phyloP scores from a whole-genome alignment of 176 grass and related monocot genomes.

The Rhipidocladum racemiflorum region DNA sequence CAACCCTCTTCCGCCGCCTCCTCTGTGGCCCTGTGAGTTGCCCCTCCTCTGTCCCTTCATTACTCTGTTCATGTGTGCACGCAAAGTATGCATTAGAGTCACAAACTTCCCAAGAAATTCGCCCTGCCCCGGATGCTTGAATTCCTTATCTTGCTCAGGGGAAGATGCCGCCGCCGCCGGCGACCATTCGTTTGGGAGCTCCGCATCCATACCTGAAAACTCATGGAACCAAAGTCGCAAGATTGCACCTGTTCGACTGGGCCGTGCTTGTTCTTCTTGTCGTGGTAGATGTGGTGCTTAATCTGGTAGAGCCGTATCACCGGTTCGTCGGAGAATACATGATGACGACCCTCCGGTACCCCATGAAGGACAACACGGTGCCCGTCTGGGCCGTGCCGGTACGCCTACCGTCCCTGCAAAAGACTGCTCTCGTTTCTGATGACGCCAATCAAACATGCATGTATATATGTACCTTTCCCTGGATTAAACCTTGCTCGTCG shows the following conservation, averaged over 20 bases:
- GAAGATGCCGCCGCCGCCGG: conserved; percentile 20
- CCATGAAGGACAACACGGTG: conserved; percentile 66
- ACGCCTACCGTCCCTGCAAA: neutral
- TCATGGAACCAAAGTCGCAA: conserved; percentile 31
- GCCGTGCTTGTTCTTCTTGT: conserved; percentile 49
- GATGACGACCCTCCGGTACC: conserved; percentile 61
- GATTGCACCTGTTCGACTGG: conserved; percentile 57
- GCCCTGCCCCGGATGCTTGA: neutral
- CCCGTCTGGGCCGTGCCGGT: conserved; percentile 82
- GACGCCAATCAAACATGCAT: neutral
- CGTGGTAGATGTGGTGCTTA: conserved; percentile 41
- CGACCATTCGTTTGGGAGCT: neutral
- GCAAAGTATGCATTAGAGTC: neutral
- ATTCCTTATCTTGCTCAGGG: neutral
- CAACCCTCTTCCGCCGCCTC: neutral
- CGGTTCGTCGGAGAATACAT: conserved; percentile 70
- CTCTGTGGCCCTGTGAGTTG: conserved; percentile 19
- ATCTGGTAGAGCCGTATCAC: conserved; percentile 70
- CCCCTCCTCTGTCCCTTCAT: neutral
- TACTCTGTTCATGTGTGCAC: neutral
- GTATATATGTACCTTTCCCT: neutral
- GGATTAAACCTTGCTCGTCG: neutral
- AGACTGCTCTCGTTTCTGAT: neutral
- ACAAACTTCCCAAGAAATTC: neutral
- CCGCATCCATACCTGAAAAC: conserved; percentile 34